These are phyloP conservation scores for Metschnikowia dekortorum DNA, from an alignment of 805 yeast species.

Conservation along the genomic window DNA sequence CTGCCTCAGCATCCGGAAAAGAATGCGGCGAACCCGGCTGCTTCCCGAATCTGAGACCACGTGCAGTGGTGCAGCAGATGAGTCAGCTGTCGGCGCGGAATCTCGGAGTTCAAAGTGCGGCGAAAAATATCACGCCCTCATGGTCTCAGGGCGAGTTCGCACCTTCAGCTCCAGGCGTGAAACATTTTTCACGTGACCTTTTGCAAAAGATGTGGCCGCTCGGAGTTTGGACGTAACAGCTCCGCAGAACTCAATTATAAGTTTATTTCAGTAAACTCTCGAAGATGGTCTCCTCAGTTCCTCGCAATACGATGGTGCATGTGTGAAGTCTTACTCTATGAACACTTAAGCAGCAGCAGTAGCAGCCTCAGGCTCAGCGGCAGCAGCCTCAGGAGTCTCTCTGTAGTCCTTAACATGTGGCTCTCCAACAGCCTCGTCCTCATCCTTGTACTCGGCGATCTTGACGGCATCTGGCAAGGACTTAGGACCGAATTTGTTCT, in stretches of 20 bases:
- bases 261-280: too few relatives aligned
- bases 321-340: background rate
- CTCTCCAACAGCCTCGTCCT: slow-evolving; percentile 65
- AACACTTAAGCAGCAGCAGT: slow-evolving; percentile 11
- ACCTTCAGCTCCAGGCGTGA: background rate
- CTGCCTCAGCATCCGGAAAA: too few relatives aligned
- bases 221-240: too few relatives aligned
- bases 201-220: too few relatives aligned
- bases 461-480: slow-evolving; percentile 93
- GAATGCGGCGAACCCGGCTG: too few relatives aligned
- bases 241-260: too few relatives aligned
- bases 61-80: background rate
- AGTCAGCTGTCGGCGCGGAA: background rate
- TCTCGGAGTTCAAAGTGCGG: background rate
- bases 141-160: background rate
- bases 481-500: slow-evolving; percentile 78
- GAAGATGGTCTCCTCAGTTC: background rate
- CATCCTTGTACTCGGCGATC: slow-evolving; percentile 93
- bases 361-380: slow-evolving; percentile 9
- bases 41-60: too few relatives aligned
- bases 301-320: background rate
- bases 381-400: slow-evolving; percentile 31
- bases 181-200: background rate
- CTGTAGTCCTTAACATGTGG: slow-evolving; percentile 81
- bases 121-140: background rate